These are phyloP conservation scores for Plasmodium gonderi DNA, from an alignment of 169 alveolate genomes.

Conservation along the genomic window DNA sequence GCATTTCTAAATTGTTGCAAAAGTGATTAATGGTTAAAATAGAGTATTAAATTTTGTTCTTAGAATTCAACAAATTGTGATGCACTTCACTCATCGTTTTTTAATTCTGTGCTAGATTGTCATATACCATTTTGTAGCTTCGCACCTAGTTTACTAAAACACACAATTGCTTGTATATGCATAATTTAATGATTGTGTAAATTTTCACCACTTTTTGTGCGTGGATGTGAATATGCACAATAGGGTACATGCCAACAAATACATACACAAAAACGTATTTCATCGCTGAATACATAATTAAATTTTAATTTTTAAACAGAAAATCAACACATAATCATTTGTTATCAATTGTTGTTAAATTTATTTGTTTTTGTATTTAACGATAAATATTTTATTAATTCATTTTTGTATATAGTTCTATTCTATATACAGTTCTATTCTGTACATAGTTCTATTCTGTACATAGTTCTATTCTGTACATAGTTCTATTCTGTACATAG, in stretches of 20 bases:
- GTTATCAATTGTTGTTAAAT: background rate
- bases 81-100: background rate
- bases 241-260: background rate
- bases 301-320: constrained; percentile 8
- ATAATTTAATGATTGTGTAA: too few species aligned
- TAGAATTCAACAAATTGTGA: background rate
- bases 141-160: background rate
- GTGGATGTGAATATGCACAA: too few species aligned
- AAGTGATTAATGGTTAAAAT: background rate
- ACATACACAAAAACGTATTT: background rate
- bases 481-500: background rate
- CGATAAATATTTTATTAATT: background rate
- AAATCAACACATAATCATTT: background rate
- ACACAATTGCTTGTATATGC: too few species aligned
- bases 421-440: background rate
- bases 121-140: background rate
- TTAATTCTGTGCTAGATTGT: background rate
- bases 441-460: background rate
- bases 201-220: too few species aligned
- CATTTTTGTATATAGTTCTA: background rate
- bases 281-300: constrained; percentile 8
- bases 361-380: background rate
- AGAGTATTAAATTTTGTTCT: background rate
- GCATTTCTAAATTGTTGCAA: background rate
- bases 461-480: background rate